These are phyloP conservation scores for Arthonia radiata DNA, from an alignment of 495 filamentous ascomycete genomes.

Conservation along the genomic window DNA sequence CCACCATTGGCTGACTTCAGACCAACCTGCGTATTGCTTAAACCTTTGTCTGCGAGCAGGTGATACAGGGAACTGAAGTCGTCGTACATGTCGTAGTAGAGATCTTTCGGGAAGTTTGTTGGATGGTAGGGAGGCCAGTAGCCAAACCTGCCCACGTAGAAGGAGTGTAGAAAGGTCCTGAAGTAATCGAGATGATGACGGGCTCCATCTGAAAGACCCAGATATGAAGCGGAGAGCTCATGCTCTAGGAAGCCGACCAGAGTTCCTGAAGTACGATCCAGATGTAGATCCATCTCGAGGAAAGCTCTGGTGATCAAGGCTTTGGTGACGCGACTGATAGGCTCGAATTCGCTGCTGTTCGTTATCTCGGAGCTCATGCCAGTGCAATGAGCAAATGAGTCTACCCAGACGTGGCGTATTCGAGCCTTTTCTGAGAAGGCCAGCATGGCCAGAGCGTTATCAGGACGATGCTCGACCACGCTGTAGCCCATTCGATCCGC, in stretches of 20 bases:
- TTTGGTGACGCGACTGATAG: slow-evolving; percentile 26
- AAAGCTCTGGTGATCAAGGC: slow-evolving; percentile 32
- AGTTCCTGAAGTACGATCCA: slow-evolving; percentile 21
- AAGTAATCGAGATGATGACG: slow-evolving; percentile 36
- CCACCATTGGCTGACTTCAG: slow-evolving; percentile 22
- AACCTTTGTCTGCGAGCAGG: slow-evolving; percentile 30
- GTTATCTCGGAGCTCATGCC: slow-evolving; percentile 35
- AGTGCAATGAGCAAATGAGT: slow-evolving; percentile 40
- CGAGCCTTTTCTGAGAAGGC: slow-evolving; percentile 34
- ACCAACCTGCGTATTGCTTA: slow-evolving; percentile 13
- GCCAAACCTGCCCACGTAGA: slow-evolving; percentile 32
- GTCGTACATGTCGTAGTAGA: slow-evolving; percentile 28
- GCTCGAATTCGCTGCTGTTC: slow-evolving; percentile 28
- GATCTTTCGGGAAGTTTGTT: slow-evolving; percentile 22
- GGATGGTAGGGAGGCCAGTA: slow-evolving; percentile 31
- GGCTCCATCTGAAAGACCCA: slow-evolving; percentile 25
- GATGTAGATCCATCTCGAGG: slow-evolving; percentile 34
- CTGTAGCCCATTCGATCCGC: slow-evolving; percentile 34
- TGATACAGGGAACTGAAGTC: slow-evolving; percentile 39
- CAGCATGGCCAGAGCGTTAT: slow-evolving; percentile 33
- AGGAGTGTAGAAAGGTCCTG: slow-evolving; percentile 31
- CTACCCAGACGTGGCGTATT: slow-evolving; percentile 29
- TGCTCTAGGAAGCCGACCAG: slow-evolving; percentile 33
- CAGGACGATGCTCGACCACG: slow-evolving; percentile 29
- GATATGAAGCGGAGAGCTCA: slow-evolving; percentile 28